phyloP scores from a whole-genome alignment of 768 basidiomycete genomes.

The Russula sp. region DNA sequence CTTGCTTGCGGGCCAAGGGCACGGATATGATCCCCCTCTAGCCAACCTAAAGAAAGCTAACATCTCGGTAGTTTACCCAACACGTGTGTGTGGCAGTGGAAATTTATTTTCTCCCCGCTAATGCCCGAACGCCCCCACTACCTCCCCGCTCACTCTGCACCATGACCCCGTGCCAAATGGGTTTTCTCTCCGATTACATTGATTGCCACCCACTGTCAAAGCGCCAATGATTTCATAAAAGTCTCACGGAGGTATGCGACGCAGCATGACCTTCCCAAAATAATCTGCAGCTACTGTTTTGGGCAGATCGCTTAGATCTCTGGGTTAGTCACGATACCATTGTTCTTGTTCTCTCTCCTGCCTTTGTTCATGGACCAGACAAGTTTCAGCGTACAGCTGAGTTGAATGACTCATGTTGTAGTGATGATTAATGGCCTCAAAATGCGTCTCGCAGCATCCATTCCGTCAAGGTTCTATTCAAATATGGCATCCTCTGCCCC shows the following conservation, averaged over 20 bases:
- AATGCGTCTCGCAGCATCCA: not conserved
- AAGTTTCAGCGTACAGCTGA: not conserved
- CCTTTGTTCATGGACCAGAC: not conserved
- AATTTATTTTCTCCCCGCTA: slow-evolving; percentile 5
- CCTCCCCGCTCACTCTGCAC: not conserved
- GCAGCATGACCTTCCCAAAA: not conserved
- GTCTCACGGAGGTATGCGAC: not conserved
- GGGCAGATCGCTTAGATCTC: not conserved
- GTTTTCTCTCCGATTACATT: not conserved
- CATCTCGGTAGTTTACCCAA: not conserved
- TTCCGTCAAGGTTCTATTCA: not conserved
- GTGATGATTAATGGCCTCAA: not conserved
- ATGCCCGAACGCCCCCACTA: not conserved
- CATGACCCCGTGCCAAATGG: not conserved
- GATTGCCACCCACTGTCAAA: not conserved
- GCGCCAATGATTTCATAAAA: not conserved
- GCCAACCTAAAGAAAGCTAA: not conserved
- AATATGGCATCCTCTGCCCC: not conserved
- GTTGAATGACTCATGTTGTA: not conserved
- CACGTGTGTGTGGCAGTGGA: not conserved
- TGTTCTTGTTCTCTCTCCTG: not conserved
- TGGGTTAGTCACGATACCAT: not conserved
- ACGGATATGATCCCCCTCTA: not conserved
- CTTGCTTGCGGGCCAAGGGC: not conserved
- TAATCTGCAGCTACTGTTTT: not conserved